Evolutionary conservation across 495 filamentous ascomycete genomes (phyloP), one percentile per base, ranked within the genome.

Genomic region (Aspergillus kassunensis): DNA sequence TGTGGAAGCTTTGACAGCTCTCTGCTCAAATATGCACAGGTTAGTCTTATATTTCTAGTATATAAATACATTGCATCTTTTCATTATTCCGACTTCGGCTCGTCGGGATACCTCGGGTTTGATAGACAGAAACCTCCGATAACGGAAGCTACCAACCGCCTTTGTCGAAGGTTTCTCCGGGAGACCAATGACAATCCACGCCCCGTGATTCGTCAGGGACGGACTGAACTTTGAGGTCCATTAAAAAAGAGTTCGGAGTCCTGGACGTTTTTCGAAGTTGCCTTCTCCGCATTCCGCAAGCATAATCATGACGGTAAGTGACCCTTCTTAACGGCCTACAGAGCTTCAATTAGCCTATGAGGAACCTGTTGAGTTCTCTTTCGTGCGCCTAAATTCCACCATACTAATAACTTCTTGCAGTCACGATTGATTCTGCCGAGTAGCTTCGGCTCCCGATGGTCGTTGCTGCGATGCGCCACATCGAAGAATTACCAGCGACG

Each of bases 1-100:
- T 85, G 4, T 80, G 80, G 73, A 86, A 84, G 62, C 70, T 86
- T 18, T 86, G 60, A 81, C 4, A 33, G 19, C 43, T 67, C 40
- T 88, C 86, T n/a, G n/a, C n/a, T n/a, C n/a, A n/a, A n/a, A n/a
- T n/a, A n/a, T n/a, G n/a, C n/a, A n/a, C n/a, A n/a, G n/a, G n/a
- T n/a, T n/a, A n/a, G n/a, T n/a, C n/a, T n/a, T n/a, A n/a, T n/a
- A n/a, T n/a, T n/a, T n/a, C n/a, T n/a, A n/a, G n/a, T n/a, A n/a
- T n/a, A n/a, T n/a, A n/a, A n/a, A n/a, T n/a, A n/a, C n/a, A n/a
- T n/a, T n/a, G n/a, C n/a, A n/a, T n/a, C n/a, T n/a, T n/a, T n/a
- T n/a, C n/a, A n/a, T n/a, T n/a, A n/a, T n/a, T n/a, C n/a, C n/a
- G n/a, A n/a, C n/a, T n/a, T n/a, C n/a, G n/a, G n/a, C n/a, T n/a